These are phyloP conservation scores for Coemansia sp. DNA, from an alignment of 192 early-diverging fungal genomes.

Conservation along the genomic window DNA sequence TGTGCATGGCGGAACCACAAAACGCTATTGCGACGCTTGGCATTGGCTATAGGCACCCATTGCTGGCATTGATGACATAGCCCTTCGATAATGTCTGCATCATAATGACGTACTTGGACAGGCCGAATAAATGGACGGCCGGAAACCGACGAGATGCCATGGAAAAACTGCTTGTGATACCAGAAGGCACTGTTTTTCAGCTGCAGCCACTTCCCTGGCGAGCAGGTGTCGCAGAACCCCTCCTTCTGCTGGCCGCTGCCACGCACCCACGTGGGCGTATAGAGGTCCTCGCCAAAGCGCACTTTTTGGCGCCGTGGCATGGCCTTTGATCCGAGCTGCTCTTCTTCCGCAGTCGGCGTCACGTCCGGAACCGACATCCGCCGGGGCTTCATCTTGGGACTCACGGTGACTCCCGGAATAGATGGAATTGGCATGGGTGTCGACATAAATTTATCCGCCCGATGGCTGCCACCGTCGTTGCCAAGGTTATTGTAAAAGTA, in stretches of 20 bases:
- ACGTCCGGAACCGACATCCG: slow-evolving; percentile 43
- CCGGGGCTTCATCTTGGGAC: slow-evolving; percentile 44
- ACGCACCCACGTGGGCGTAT: slow-evolving; percentile 84
- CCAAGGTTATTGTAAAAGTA: slow-evolving; percentile 34
- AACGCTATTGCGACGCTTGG: slow-evolving; percentile 73
- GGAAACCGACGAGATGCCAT: slow-evolving; percentile 84
- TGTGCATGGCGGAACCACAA: slow-evolving; percentile 86
- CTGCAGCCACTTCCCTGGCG: slow-evolving; percentile 81
- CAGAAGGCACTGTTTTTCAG: slow-evolving; percentile 86
- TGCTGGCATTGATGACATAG: slow-evolving; percentile 80
- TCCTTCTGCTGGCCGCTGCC: slow-evolving; percentile 72
- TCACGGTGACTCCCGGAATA: slow-evolving; percentile 47
- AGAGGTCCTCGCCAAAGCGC: slow-evolving; percentile 67
- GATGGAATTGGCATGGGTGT: slow-evolving; percentile 33
- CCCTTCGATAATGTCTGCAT: slow-evolving; percentile 71
- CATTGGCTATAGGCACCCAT: slow-evolving; percentile 76
- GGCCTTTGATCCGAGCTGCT: slow-evolving; percentile 18
- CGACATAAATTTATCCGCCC: slow-evolving; percentile 9
- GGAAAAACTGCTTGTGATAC: slow-evolving; percentile 87
- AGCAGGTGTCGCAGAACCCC: slow-evolving; percentile 79
- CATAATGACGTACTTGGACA: slow-evolving; percentile 65
- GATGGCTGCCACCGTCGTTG: background rate
- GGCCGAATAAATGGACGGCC: slow-evolving; percentile 72
- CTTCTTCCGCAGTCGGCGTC: slow-evolving; percentile 29
- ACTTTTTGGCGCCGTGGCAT: slow-evolving; percentile 70